Evolutionary conservation across 139 green algal genomes (phyloP).

Genomic region (Penium margaritaceum): DNA sequence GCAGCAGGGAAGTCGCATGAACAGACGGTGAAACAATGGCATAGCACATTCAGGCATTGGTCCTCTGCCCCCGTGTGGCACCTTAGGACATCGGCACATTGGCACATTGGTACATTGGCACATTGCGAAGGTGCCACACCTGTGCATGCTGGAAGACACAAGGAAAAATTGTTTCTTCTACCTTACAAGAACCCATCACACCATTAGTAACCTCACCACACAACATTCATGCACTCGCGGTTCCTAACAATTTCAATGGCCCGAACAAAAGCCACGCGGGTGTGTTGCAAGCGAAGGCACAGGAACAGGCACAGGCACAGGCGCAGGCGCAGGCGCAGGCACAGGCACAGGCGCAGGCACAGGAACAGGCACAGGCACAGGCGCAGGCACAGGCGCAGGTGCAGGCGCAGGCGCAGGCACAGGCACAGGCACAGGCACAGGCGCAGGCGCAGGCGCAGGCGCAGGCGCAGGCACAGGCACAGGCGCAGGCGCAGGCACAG

Average conservation of each 20-base stretch:
- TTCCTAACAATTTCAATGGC: not conserved
- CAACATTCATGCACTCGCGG: not conserved
- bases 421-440: too few species aligned
- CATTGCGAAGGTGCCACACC: not conserved
- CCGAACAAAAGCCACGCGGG: not conserved
- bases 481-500: too few species aligned
- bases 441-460: too few species aligned
- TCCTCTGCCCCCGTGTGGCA: not conserved
- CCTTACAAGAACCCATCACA: not conserved
- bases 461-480: too few species aligned
- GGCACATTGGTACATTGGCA: not conserved
- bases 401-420: too few species aligned
- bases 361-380: too few species aligned
- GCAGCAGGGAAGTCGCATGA: not conserved
- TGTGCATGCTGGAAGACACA: not conserved
- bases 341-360: too few species aligned
- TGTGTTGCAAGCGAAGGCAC: not conserved
- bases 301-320: conserved; percentile 18
- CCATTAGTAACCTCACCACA: not conserved
- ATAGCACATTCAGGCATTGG: too few species aligned
- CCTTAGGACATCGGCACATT: not conserved
- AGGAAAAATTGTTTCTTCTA: not conserved
- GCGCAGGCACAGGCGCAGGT: too few species aligned
- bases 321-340: too few species aligned
- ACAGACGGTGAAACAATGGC: not conserved